phyloP scores from a whole-genome alignment of 805 yeast genomes.

The Isabelozyma gotoi region DNA sequence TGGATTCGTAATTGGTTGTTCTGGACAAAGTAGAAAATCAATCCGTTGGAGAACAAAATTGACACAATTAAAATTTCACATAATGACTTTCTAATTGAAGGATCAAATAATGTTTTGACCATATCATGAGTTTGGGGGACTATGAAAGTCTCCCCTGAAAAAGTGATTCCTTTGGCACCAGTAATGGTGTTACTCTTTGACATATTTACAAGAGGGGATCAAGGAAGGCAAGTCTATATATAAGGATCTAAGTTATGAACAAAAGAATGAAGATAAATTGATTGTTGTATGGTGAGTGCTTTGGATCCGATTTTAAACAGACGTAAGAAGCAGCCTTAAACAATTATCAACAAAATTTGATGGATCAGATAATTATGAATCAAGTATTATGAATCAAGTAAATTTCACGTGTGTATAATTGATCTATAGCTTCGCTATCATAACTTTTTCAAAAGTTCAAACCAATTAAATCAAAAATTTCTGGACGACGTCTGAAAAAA shows the following conservation, averaged over 20 bases:
- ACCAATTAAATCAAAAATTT: neutral
- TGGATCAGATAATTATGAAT: too few species aligned
- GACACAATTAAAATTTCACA: constrained; percentile 61
- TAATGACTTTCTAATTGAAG: constrained; percentile 64
- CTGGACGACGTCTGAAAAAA: neutral
- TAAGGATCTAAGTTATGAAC: too few species aligned
- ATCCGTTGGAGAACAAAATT: constrained; percentile 27
- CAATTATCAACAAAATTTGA: too few species aligned
- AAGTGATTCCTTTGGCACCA: constrained; percentile 44
- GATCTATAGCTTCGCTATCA: neutral
- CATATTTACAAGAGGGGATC: neutral
- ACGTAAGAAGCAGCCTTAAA: too few species aligned
- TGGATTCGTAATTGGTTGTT: constrained; percentile 23
- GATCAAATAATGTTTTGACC: constrained; percentile 80
- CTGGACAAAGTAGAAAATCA: constrained; percentile 28
- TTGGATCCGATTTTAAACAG: too few species aligned
- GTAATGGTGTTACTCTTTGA: constrained; percentile 15
- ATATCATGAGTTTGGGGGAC: constrained; percentile 76
- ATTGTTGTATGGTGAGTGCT: too few species aligned
- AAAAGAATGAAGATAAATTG: too few species aligned
- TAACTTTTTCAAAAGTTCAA: neutral
- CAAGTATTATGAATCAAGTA: too few species aligned
- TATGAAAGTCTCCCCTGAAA: constrained; percentile 42
- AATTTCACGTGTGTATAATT: too few species aligned
- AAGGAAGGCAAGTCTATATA: neutral